phyloP scores from a whole-genome alignment of 2,329 filamentous ascomycete genomes.

The Cladophialophora immunda region DNA sequence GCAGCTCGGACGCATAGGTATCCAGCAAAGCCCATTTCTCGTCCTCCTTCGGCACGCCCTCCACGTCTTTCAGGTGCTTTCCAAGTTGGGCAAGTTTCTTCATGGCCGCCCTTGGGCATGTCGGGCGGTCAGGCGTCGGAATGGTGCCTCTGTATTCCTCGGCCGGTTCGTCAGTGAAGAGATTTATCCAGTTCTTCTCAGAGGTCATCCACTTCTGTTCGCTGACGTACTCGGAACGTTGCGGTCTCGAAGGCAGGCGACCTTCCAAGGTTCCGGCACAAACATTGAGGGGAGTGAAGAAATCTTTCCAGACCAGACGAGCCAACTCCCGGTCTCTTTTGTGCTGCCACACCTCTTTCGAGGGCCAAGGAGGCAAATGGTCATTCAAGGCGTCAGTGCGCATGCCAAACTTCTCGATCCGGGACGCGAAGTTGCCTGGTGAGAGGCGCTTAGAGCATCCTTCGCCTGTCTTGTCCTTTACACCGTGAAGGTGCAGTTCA shows the following conservation, averaged over 20 bases:
- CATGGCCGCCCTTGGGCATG: not conserved
- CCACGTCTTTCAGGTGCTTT: not conserved
- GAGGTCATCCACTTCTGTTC: not conserved
- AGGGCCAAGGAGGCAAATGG: not conserved
- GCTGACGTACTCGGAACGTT: not conserved
- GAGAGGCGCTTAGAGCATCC: not conserved
- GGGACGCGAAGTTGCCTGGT: not conserved
- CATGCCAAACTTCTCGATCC: conserved; percentile 1
- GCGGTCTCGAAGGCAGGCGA: not conserved
- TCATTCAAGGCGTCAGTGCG: not conserved
- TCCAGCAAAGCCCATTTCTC: not conserved
- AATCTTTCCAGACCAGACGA: not conserved
- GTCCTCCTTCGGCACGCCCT: not conserved
- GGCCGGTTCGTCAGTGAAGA: not conserved
- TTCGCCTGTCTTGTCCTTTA: not conserved
- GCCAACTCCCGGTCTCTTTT: not conserved
- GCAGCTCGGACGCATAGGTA: not conserved
- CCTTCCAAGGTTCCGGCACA: not conserved
- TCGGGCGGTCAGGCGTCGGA: not conserved
- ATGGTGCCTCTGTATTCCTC: not conserved
- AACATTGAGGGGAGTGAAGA: not conserved
- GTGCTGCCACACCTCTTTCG: not conserved
- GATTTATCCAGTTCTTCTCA: not conserved
- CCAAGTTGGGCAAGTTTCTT: not conserved
- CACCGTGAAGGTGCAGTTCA: not conserved